Evolutionary conservation across 1,284 basidiomycete genomes (phyloP), one percentile per base, ranked within the genome.

Genomic region (Trametes hirsuta): DNA sequence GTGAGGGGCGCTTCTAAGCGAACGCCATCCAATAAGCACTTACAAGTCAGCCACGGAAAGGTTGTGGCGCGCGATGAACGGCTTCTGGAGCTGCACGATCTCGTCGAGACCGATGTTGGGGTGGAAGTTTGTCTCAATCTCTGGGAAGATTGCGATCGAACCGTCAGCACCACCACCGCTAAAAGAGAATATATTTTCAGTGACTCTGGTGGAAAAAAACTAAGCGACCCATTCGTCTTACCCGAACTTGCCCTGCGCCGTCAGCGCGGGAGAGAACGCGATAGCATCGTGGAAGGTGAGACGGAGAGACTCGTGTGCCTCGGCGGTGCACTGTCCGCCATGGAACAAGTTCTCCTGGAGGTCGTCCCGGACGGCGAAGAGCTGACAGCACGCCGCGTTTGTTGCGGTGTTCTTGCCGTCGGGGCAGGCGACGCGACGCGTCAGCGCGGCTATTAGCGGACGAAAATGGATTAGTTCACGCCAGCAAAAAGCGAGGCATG

Each of bases 41-140:
- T 50, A 69, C 67, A 71, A 68, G 61, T 73, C 71, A 41, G 66
- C 69, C 6, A 68, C 49, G 24, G 68, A 66, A 8, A 68, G 62
- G 65, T 68, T 68, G 64, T 71, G 63, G 51, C 45, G 62, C 34
- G 59, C 55, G 24, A 65, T 42, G 64, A 70, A 68, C 6, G 68
- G 69, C 48, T 55, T 58, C 55, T 69, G 66, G 4, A 45, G 47
- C 3, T 57, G 55, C 22, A 72, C 67, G 50, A 71, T 68, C 24
- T 70, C 67, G 55, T 71, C 70, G 45, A 70, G 64, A 47, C 70
- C 69, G 44, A 59, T 59, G 55, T 71, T 71, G 35, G 69, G 61
- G 50, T 69, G 63, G 61, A 63, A 65, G 18, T 46, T 47, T 22
- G 67, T 67, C 57, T 71, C 70, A 48, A 64, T 63, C 22, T 63